Evolutionary conservation across 75 land plant species (phyloP).

Genomic region (Larix kaempferi): DNA sequence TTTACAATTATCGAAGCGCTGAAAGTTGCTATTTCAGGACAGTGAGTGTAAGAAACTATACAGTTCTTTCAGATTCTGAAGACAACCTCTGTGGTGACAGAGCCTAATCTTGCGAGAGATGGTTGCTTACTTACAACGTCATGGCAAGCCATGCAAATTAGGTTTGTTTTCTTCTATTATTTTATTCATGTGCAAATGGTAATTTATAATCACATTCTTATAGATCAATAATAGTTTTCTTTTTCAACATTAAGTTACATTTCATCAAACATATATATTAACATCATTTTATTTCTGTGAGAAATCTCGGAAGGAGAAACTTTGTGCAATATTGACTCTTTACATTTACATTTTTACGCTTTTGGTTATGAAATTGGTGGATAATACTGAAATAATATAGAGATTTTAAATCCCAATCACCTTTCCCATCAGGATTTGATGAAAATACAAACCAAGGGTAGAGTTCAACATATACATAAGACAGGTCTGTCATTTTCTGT

Average conservation of each 20-base stretch:
- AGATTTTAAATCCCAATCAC: not conserved
- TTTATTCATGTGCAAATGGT: too few species aligned
- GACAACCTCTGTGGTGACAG: not conserved
- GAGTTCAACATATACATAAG: not conserved
- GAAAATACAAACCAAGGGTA: not conserved
- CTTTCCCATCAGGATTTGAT: not conserved
- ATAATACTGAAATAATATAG: not conserved
- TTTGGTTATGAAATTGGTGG: not conserved
- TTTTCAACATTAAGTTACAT: too few species aligned
- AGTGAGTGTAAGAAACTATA: constrained; percentile 64
- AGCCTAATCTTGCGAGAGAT: too few species aligned
- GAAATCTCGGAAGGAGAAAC: not conserved
- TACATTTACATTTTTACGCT: not conserved
- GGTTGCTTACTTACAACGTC: too few species aligned
- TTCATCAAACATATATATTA: too few species aligned
- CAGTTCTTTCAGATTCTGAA: constrained; percentile 40
- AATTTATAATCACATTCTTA: not conserved
- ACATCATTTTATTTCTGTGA: too few species aligned
- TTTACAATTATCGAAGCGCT: constrained; percentile 43
- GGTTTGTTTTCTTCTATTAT: too few species aligned
- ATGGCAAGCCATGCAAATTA: too few species aligned
- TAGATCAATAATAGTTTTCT: too few species aligned
- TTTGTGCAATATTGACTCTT: not conserved
- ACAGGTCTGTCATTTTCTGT: not conserved
- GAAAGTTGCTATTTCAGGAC: constrained; percentile 63